These are phyloP conservation scores for Russula sp. DNA, from an alignment of 768 basidiomycete genomes.

Conservation along the genomic window DNA sequence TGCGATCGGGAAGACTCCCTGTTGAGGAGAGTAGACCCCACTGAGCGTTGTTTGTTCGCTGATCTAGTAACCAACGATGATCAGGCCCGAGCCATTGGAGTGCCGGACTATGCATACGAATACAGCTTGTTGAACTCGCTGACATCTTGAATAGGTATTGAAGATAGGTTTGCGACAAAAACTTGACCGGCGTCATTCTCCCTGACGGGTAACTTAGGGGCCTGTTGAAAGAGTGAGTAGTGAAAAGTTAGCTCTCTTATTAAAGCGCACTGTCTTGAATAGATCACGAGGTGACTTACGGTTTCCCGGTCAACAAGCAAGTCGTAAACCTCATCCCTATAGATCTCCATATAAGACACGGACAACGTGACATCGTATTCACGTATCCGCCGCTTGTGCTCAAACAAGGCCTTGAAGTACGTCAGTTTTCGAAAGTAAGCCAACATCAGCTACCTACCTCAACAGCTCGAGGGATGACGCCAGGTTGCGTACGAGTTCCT, in stretches of 20 bases:
- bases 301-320: slow-evolving; percentile 66
- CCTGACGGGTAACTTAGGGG: slow-evolving; percentile 47
- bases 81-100: not conserved
- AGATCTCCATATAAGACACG: slow-evolving; percentile 84
- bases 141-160: slow-evolving; percentile 32
- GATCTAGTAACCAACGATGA: slow-evolving; percentile 33
- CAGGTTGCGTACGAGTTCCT: slow-evolving; percentile 63
- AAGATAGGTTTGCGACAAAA: slow-evolving; percentile 46
- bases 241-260: not conserved
- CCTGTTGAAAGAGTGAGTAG: slow-evolving; percentile 27
- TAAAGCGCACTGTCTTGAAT: not conserved
- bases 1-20: slow-evolving; percentile 82
- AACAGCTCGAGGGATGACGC: slow-evolving; percentile 81
- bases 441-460: slow-evolving; percentile 36
- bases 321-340: slow-evolving; percentile 88
- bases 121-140: slow-evolving; percentile 45
- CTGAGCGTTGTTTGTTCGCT: slow-evolving; percentile 72
- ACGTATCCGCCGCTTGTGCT: slow-evolving; percentile 17
- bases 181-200: slow-evolving; percentile 47
- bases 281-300: slow-evolving; percentile 32
- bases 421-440: not conserved
- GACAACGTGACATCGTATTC: slow-evolving; percentile 39
- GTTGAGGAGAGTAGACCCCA: slow-evolving; percentile 82
- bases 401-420: slow-evolving; percentile 11
- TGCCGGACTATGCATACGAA: slow-evolving; percentile 30